phyloP scores from a whole-genome alignment of 106 monocot genomes.

The Acanthochlamys bracteata region DNA sequence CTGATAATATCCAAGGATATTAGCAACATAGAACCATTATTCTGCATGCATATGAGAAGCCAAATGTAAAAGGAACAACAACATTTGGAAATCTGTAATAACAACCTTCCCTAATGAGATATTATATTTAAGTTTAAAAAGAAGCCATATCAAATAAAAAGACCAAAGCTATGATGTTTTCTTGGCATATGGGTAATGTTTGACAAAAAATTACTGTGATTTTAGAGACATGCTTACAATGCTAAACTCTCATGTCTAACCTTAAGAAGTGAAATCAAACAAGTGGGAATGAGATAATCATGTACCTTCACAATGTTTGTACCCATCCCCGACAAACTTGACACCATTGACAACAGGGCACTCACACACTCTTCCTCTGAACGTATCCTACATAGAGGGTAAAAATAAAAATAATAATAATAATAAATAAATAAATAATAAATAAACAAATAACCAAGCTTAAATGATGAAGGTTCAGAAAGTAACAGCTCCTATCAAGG shows the following conservation, averaged over 20 bases:
- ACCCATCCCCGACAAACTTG: slow-evolving; percentile 81
- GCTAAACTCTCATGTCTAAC: too few species aligned
- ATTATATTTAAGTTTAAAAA: too few species aligned
- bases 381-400: slow-evolving; percentile 50
- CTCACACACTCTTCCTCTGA: slow-evolving; percentile 80
- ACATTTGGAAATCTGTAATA: too few species aligned
- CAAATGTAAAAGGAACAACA: too few species aligned
- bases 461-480: too few species aligned
- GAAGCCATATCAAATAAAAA: background rate
- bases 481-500: too few species aligned
- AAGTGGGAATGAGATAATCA: background rate
- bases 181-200: background rate
- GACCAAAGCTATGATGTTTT: background rate
- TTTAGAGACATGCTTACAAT: too few species aligned
- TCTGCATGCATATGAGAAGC: too few species aligned
- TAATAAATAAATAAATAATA: background rate
- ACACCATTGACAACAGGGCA: slow-evolving; percentile 72
- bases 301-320: slow-evolving; percentile 79
- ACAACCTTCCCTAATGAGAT: too few species aligned
- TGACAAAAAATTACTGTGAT: background rate
- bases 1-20: too few species aligned
- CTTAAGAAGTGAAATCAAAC: background rate
- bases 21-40: too few species aligned
- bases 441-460: background rate
- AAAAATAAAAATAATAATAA: background rate